These are phyloP conservation scores for Sarocladium brachiariae DNA, from an alignment of 2,329 filamentous ascomycete genomes.

Conservation along the genomic window DNA sequence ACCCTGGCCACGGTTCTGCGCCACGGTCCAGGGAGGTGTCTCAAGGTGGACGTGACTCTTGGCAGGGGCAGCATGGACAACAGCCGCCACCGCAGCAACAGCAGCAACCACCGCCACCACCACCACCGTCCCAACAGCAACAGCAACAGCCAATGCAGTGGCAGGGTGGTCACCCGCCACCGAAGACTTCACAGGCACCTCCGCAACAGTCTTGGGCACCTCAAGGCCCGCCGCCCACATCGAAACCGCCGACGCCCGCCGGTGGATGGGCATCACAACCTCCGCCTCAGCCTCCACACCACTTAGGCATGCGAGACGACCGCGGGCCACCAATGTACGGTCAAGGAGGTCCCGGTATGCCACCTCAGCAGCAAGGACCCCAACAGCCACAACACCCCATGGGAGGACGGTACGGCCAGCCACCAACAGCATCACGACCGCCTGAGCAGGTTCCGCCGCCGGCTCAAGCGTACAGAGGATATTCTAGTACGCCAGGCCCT, in stretches of 20 bases:
- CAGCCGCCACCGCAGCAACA: slow-evolving; percentile 18
- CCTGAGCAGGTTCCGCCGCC: slow-evolving; percentile 34
- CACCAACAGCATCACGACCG: slow-evolving; percentile 30
- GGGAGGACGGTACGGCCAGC: slow-evolving; percentile 27
- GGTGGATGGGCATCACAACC: slow-evolving; percentile 25
- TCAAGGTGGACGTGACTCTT: slow-evolving; percentile 29
- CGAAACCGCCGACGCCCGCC: slow-evolving; percentile 28
- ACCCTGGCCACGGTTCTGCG: slow-evolving; percentile 39
- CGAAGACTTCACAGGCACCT: slow-evolving; percentile 27
- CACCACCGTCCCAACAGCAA: slow-evolving; percentile 16
- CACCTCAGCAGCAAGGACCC: slow-evolving; percentile 22
- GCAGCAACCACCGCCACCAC: slow-evolving; percentile 17
- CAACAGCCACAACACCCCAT: slow-evolving; percentile 27
- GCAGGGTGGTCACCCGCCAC: slow-evolving; percentile 22
- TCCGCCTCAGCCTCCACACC: slow-evolving; percentile 20
- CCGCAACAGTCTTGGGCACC: slow-evolving; percentile 26
- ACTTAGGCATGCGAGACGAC: slow-evolving; percentile 31
- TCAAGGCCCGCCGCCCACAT: slow-evolving; percentile 20
- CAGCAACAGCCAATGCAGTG: slow-evolving; percentile 19
- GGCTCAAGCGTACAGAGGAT: slow-evolving; percentile 35
- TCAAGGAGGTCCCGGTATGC: slow-evolving; percentile 17
- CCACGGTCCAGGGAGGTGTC: slow-evolving; percentile 37
- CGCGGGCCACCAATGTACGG: slow-evolving; percentile 29
- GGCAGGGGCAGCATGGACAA: slow-evolving; percentile 29
- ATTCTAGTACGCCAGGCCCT: slow-evolving; percentile 36